Evolutionary conservation across 2,329 filamentous ascomycete genomes (phyloP).

Genomic region (Botrytis cinerea): DNA sequence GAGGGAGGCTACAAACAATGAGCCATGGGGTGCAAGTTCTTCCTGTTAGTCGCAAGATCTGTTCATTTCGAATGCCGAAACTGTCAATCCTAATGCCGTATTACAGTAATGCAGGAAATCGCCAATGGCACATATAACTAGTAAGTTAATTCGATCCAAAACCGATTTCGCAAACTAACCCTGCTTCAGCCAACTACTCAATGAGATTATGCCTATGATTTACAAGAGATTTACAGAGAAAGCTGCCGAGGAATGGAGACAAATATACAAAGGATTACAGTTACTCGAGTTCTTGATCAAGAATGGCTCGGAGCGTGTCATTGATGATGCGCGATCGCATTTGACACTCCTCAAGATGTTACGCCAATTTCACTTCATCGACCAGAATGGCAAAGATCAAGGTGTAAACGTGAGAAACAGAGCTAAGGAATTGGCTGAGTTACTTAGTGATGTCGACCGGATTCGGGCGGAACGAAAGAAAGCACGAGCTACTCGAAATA

Average conservation of each 20-base stretch:
- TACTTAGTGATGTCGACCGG: conserved; percentile 88
- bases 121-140: conserved; percentile 98
- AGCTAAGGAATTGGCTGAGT: conserved; percentile 90
- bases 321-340: conserved; percentile 94
- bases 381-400: conserved; percentile 96
- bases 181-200: conserved; percentile 76
- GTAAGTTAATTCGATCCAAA: conserved; percentile 65
- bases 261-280: conserved; percentile 98
- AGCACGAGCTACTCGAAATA: conserved; percentile 83
- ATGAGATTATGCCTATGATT: conserved; percentile 99
- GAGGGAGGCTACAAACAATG: conserved; percentile 97
- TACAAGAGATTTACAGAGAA: conserved; percentile 99
- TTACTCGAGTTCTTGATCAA: conserved; percentile 96
- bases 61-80: neutral
- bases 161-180: conserved; percentile 26
- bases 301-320: conserved; percentile 94
- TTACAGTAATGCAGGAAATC: conserved; percentile 83
- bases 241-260: conserved; percentile 95
- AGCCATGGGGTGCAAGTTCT: conserved; percentile 71
- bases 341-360: conserved; percentile 97
- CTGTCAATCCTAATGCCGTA: conserved; percentile 12
- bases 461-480: conserved; percentile 87
- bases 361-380: conserved; percentile 95
- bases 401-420: conserved; percentile 96
- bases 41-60: conserved; percentile 24